A percentile compares a stretch with the other conserved stretches of the same genome.
Evolutionary conservation across 148 eudicot species (phyloP).

Genomic region (Talinum fruticosum): DNA sequence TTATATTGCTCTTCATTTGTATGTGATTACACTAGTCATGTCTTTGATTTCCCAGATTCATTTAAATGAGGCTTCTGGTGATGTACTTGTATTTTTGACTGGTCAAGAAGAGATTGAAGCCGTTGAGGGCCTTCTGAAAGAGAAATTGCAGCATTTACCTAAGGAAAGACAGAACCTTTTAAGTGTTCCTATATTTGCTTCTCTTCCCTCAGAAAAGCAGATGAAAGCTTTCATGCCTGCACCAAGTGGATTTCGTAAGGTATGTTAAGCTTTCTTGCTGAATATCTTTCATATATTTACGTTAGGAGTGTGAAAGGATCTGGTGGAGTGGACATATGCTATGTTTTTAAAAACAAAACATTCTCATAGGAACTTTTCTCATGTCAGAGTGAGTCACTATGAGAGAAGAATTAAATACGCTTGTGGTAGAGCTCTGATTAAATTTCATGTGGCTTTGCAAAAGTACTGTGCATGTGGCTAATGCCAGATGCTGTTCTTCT

Average conservation of each 20-base stretch:
- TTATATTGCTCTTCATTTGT: background rate
- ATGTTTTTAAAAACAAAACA: too few species aligned
- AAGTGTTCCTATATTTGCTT: slow-evolving; percentile 65
- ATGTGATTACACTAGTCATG: background rate
- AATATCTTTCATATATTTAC: background rate
- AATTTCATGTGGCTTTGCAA: background rate
- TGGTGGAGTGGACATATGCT: background rate
- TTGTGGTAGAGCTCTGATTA: background rate
- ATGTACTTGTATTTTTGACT: slow-evolving; percentile 92
- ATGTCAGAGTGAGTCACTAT: too few species aligned
- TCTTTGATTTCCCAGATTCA: slow-evolving; percentile 55
- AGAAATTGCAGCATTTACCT: slow-evolving; percentile 60
- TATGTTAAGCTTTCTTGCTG: slow-evolving; percentile 19
- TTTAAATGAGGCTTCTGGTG: slow-evolving; percentile 82
- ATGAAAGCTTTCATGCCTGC: slow-evolving; percentile 82
- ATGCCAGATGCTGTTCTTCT: background rate
- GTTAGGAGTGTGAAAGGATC: background rate
- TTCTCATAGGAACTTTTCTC: too few species aligned
- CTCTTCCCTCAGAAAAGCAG: slow-evolving; percentile 95
- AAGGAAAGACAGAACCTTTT: slow-evolving; percentile 51
- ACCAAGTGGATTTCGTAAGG: slow-evolving; percentile 82
- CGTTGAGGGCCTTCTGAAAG: slow-evolving; percentile 73
- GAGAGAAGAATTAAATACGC: background rate
- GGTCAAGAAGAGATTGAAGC: slow-evolving; percentile 99
- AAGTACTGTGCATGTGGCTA: background rate